phyloP scores from a whole-genome alignment of 1,284 basidiomycete species.

The Coniophora puteana region DNA sequence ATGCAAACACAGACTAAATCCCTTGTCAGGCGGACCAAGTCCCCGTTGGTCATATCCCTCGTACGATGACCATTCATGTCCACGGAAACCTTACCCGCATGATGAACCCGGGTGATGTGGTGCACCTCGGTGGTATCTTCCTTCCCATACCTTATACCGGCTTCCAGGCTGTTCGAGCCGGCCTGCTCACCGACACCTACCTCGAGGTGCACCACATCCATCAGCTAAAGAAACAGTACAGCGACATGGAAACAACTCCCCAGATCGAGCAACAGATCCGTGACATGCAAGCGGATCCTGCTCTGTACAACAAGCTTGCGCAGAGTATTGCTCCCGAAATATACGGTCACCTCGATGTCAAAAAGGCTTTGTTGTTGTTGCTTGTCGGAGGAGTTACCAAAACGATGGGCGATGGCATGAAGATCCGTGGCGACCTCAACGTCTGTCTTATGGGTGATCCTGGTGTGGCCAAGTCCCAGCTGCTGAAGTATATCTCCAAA shows the following conservation, averaged over 20 bases:
- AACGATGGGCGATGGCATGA: conserved; percentile 95
- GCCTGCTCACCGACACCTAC: conserved; percentile 96
- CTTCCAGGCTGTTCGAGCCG: conserved; percentile 88
- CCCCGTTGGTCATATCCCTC: conserved; percentile 97
- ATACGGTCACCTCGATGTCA: conserved; percentile 97
- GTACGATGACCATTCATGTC: conserved; percentile 96
- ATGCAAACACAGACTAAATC: conserved; percentile 10
- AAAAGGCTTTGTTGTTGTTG: conserved; percentile 93
- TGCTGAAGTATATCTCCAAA: conserved; percentile 98
- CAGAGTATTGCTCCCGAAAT: conserved; percentile 97
- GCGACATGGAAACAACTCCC: conserved; percentile 89
- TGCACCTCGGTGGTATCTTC: conserved; percentile 88
- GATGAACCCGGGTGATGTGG: conserved; percentile 95
- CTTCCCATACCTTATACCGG: conserved; percentile 89
- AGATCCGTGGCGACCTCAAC: conserved; percentile 97
- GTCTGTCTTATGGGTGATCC: conserved; percentile 99
- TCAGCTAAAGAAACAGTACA: conserved; percentile 98
- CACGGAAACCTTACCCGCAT: conserved; percentile 87
- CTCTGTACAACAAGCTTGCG: conserved; percentile 82
- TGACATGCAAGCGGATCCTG: conserved; percentile 71
- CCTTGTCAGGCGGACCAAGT: conserved; percentile 89
- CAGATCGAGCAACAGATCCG: conserved; percentile 75
- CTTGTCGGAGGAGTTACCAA: conserved; percentile 97
- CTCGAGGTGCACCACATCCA: conserved; percentile 89
- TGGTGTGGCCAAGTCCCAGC: conserved; percentile 98